A percentile compares a stretch with the other conserved stretches of the same genome.
Conservation (phyloP, 1,139 yeast species). For the Sugiyamaella neomexicana region DNA sequence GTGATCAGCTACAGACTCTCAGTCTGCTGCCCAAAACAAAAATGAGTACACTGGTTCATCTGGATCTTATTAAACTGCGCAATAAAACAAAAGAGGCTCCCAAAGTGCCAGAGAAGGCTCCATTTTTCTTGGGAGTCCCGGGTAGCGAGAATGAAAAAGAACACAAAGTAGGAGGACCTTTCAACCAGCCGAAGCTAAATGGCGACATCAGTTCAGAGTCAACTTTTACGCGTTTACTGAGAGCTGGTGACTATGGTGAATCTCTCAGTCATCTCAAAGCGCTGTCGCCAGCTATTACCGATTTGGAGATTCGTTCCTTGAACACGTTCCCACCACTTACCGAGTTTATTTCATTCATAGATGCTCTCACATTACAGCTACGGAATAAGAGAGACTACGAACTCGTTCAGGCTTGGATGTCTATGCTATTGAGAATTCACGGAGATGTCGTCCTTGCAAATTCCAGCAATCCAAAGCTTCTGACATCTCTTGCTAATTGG, state of each 20-base stretch:
- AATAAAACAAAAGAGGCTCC: slow-evolving; percentile 90
- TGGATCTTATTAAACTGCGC: slow-evolving; percentile 81
- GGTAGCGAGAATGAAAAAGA: slow-evolving; percentile 46
- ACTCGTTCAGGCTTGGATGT: slow-evolving; percentile 72
- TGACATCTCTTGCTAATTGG: slow-evolving; percentile 49
- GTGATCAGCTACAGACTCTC: slow-evolving; percentile 63
- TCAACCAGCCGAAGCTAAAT: slow-evolving; percentile 48
- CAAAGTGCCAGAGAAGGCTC: slow-evolving; percentile 80
- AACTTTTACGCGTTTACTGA: slow-evolving; percentile 64
- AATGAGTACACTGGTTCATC: slow-evolving; percentile 72
- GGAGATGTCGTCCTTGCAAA: slow-evolving; percentile 69
- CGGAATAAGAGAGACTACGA: slow-evolving; percentile 63
- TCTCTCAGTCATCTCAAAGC: slow-evolving; percentile 59
- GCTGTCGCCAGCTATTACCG: slow-evolving; percentile 77
- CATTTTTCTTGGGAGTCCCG: slow-evolving; percentile 67
- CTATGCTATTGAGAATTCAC: slow-evolving; percentile 71
- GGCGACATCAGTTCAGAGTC: slow-evolving; percentile 57
- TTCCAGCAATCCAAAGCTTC: slow-evolving; percentile 14
- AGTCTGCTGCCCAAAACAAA: slow-evolving; percentile 76
- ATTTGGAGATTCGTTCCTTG: slow-evolving; percentile 81
- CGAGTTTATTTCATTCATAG: slow-evolving; percentile 66
- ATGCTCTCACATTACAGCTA: slow-evolving; percentile 64
- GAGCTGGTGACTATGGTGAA: slow-evolving; percentile 50
- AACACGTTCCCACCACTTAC: slow-evolving; percentile 58
- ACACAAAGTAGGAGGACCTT: slow-evolving; percentile 20